Percentiles rank a stretch among this genome's conserved stretches.
These are phyloP conservation scores for Linum usitatissimum DNA, from an alignment of 345 rosid species.

Conservation along the genomic window DNA sequence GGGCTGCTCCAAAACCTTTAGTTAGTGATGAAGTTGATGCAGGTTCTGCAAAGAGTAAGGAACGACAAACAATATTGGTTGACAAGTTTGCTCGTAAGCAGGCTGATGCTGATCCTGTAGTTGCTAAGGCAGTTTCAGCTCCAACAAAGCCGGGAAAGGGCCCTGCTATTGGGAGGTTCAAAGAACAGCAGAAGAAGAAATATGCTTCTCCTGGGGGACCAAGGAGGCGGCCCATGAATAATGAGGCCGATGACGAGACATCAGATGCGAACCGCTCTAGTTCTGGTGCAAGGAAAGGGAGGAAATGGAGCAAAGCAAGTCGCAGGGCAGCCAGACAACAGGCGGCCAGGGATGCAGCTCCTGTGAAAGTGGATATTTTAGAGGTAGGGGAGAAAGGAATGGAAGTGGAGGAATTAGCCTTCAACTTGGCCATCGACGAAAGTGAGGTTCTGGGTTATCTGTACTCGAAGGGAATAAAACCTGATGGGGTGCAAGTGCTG, in stretches of 20 bases:
- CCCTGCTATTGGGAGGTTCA: constrained; percentile 59
- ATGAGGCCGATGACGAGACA: constrained; percentile 59
- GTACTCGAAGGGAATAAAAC: constrained; percentile 83
- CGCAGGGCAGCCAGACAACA: constrained; percentile 82
- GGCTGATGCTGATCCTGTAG: constrained; percentile 52
- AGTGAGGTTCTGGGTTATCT: constrained; percentile 86
- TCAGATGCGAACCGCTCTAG: constrained; percentile 47
- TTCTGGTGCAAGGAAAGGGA: constrained; percentile 75
- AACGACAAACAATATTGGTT: constrained; percentile 74
- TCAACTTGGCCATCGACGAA: constrained; percentile 63
- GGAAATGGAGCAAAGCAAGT: constrained; percentile 98
- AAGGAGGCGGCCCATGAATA: constrained; percentile 43
- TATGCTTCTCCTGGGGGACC: constrained; percentile 42
- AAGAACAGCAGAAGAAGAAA: constrained; percentile 42
- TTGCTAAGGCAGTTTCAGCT: constrained; percentile 60
- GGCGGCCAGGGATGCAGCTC: constrained; percentile 94
- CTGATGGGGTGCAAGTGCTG: constrained; percentile 90
- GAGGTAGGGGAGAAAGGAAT: constrained; percentile 88
- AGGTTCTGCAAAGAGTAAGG: constrained; percentile 36
- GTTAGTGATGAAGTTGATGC: constrained; percentile 31
- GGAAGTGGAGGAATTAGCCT: constrained; percentile 82
- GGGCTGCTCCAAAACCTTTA: constrained; percentile 42
- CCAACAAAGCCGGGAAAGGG: constrained; percentile 70
- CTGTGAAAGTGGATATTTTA: constrained; percentile 87
- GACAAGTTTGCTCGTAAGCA: constrained; percentile 88